A percentile compares a stretch with the other conserved stretches of the same genome.
phyloP scores from a whole-genome alignment of 1,139 yeast species.

The Hyphopichia pseudoburtonii region DNA sequence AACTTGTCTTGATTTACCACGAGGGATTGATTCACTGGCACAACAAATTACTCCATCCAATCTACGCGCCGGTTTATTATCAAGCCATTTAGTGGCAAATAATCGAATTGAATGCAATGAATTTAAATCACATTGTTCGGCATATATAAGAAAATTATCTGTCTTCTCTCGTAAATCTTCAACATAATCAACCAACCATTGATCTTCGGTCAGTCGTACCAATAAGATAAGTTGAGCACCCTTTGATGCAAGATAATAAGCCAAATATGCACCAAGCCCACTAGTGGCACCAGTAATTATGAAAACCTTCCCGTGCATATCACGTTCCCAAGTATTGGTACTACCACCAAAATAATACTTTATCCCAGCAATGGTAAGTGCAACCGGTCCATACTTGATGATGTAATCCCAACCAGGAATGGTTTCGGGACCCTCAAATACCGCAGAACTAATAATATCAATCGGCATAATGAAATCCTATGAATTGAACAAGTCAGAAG shows the following conservation, averaged over 20 bases:
- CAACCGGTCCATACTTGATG: conserved; percentile 53
- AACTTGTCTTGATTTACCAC: conserved; percentile 56
- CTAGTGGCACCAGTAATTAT: conserved; percentile 82
- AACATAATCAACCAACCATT: conserved; percentile 78
- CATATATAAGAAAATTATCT: conserved; percentile 73
- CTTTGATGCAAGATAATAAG: conserved; percentile 64
- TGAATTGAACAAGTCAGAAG: too few species aligned
- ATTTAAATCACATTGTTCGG: conserved; percentile 82
- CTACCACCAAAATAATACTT: conserved; percentile 80
- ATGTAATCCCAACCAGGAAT: conserved; percentile 73
- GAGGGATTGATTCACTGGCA: conserved; percentile 82
- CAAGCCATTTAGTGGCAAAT: conserved; percentile 94
- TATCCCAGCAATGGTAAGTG: conserved; percentile 44
- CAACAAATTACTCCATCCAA: conserved; percentile 86
- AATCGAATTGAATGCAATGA: conserved; percentile 76
- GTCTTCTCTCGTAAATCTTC: conserved; percentile 73
- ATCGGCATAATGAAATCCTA: conserved; percentile 88
- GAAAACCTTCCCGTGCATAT: conserved; percentile 86
- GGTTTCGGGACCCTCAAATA: conserved; percentile 68
- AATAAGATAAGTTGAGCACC: conserved; percentile 89
- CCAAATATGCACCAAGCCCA: conserved; percentile 82
- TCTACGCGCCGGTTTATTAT: conserved; percentile 85
- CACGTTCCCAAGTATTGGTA: conserved; percentile 85
- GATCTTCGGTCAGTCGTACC: conserved; percentile 62
- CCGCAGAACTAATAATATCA: conserved; percentile 65